Evolutionary conservation across 2,329 filamentous ascomycete species (phyloP).

Genomic region (Rachicladosporium sp.): DNA sequence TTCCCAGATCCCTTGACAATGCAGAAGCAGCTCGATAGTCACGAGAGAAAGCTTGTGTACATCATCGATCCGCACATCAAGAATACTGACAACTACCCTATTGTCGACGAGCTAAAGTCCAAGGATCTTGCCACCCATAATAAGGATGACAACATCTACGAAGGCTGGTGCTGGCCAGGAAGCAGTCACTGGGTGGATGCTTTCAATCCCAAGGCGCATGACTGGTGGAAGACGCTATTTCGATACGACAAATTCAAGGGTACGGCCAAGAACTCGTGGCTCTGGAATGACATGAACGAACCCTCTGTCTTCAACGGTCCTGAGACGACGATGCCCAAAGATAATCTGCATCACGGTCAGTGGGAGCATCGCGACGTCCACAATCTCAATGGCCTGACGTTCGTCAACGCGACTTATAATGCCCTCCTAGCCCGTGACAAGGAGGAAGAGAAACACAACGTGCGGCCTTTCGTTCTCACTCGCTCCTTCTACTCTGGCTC

Average conservation of each 20-base stretch:
- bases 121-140: constrained; percentile 77
- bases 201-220: constrained; percentile 81
- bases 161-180: constrained; percentile 98
- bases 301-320: constrained; percentile 97
- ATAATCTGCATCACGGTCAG: constrained; percentile 79
- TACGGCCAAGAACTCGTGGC: constrained; percentile 71
- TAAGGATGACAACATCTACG: constrained; percentile 79
- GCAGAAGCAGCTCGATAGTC: constrained; percentile 73
- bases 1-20: constrained; percentile 79
- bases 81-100: constrained; percentile 64
- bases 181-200: constrained; percentile 93
- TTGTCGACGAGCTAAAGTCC: constrained; percentile 70
- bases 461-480: constrained; percentile 80
- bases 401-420: constrained; percentile 86
- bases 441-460: constrained; percentile 48
- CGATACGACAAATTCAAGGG: constrained; percentile 81
- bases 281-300: constrained; percentile 99
- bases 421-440: constrained; percentile 75
- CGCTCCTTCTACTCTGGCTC: constrained; percentile 85
- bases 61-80: constrained; percentile 99
- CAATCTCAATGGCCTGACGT: constrained; percentile 89
- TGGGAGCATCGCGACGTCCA: constrained; percentile 98
- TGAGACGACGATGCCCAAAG: constrained; percentile 97
- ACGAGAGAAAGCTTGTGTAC: constrained; percentile 78
- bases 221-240: constrained; percentile 88